Evolutionary conservation across 2,329 filamentous ascomycete genomes (phyloP), one percentile per base, ranked within the genome.

Genomic region (Diaporthe citri): DNA sequence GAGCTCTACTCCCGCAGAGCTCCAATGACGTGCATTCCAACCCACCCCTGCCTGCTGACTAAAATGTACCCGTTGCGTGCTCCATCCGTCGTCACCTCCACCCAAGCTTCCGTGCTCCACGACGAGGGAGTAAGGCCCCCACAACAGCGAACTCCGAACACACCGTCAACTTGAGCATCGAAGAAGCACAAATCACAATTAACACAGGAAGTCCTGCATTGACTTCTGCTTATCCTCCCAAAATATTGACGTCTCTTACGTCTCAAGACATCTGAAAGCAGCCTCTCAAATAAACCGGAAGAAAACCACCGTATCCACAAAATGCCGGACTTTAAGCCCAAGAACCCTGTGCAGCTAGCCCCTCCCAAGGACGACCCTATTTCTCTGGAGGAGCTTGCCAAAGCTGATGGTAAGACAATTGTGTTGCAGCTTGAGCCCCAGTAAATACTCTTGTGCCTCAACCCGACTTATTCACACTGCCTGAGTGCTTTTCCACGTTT

Each of bases 311-410:
- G 28, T 46, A 62, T 34, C 46, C 34, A 57, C 74, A 84, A 74
- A 77, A 92, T 92, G 90, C 83, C 88, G 76, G 90, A 90, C 79
- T 97, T 97, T 80, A 93, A 94, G 82, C 95, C 95, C 57, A 97
- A 97, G 85, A 86, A 87, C 39, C 90, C 94, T 4, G 93, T 97
- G 76, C 86, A 92, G 74, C 90, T 99, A 75, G 88, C 93, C 74
- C 93, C 95, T 51, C 97, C 97, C 20, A 98, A 97, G 86, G 90
- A 95, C 82, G 96, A 98, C 80, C 90, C 90, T 51, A 98, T 99
- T 80, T 92, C 92, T n/a, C 81, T 89, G 2, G 94, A 97, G 75
- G 92, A 96, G 80, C 89, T 99, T 77, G 88, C 93, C 52, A 93
- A 93, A 83, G 95, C 95, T 79, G 91, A 97, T 82, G 97, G 97